Base-by-base conservation (phyloP, 1,139 yeast species). In the Pichia sp. region DNA sequence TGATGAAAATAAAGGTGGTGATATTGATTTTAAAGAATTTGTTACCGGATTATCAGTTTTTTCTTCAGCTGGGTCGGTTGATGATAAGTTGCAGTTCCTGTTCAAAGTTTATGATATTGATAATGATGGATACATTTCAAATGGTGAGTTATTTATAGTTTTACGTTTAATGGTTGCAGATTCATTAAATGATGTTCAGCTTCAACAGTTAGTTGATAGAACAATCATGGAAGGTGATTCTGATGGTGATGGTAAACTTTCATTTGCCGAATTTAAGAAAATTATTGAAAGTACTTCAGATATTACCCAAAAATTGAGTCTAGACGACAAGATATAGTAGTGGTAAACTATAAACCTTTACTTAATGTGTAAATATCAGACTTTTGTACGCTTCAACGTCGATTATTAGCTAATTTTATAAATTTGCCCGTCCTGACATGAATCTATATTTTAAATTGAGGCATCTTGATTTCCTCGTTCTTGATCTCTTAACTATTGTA, bases 131-230 rank as follows among this genome's bases (percentile, higher is more conserved):
- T 90, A 68, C 65, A 88, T 95, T 46, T 91, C 97, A 5, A 93
- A 93, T 65, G 99, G 99, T 27, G 99, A 95, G 69, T 71, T 95
- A 54, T 95, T 85, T 65, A 77, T 93, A 47, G 98, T 95, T 45
- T 76, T 95, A 73, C 88, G 93, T 70, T 87, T 89, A 83, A 95
- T 95, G 99, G 99, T 93, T 42, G 99, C 98, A 3, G 85, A 83
- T 62, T 91, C 93, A 64, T 72, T 95, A 54, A 86, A 83, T 58
- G 96, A 88, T 55, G 83, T 80, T 41, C 97, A 93, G 64, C 74
- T 95, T 57, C 99, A 95, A 68, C 99, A 93, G 68, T 81, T 91
- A 54, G 97, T 91, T 18, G 99, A 95, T 67, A 83, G 95, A 69
- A 90, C 99, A 0, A 89, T 95, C 61, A 83, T 90, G 84, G 98